Base-by-base conservation (phyloP, 805 yeast genomes). In the Cyberlindnera xishuangbannaensis region DNA sequence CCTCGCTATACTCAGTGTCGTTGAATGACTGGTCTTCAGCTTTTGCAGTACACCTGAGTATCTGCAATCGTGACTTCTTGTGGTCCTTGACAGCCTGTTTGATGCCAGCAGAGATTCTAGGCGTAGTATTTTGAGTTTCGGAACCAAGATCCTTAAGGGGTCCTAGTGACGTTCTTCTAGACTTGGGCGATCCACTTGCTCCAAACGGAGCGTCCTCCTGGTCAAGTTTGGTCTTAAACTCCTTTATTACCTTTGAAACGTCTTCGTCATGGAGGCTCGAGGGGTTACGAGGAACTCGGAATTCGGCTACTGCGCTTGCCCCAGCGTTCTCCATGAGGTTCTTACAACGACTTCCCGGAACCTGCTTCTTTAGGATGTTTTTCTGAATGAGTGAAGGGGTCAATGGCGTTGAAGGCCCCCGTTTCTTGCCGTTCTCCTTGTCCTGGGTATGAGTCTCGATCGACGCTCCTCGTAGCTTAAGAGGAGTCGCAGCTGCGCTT, bases 351-450 rank as follows among this genome's bases (percentile, higher is more conserved):
- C 15, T 18, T n/a, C 25, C 32, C 14, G 37, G 7, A 16, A 32
- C 21, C 18, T 43, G 48, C 19, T 36, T 51, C 34, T 51, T 51
- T 16, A 40, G 35, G 10, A 39, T 41, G 31, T 47, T 51, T 26
- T 41, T 41, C 17, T 47, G 47, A 15, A 44, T 34, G n/a, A 51
- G 37, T 0, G 54, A 33, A 4, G 56, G 56, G 1, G 56, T 51
- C 30, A 51, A 37, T 6, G 56, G 56, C 3, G 56, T 51, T 1
- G 47, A 39, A 20, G 56, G 56, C 2, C 40, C 47, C 39, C 56
- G 41, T 27, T 51, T 51, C 30, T 44, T 50, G 23, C 32, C 36
- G 24, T 35, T 36, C 4, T 7, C 20, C 12, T 22, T 20, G 9
- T 24, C 25, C 10, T 33, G 34, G 22, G 36, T 40, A 7, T 39